Conservation (phyloP, 1,139 yeast species). For the Saccharomyces uvarum region DNA sequence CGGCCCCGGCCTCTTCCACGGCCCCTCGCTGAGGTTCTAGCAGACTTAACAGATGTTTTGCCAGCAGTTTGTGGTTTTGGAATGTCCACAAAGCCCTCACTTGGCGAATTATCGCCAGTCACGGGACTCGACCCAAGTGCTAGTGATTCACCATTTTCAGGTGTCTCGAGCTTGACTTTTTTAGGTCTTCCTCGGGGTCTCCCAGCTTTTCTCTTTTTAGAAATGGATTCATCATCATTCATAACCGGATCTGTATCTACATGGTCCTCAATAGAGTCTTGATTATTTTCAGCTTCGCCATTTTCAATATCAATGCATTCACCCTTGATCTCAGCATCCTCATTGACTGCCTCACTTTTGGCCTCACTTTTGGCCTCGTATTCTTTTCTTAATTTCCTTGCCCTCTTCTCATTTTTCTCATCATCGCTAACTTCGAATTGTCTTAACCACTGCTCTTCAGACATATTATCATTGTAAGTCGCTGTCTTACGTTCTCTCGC, state of each 20-base stretch:
- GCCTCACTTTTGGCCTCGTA: conserved; percentile 1
- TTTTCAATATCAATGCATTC: neutral
- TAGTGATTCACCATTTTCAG: conserved; percentile 5
- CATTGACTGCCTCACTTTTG: neutral
- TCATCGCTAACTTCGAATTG: conserved; percentile 43
- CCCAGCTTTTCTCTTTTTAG: conserved; percentile 17
- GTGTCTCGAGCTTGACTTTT: conserved; percentile 14
- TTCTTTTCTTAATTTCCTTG: conserved; percentile 5
- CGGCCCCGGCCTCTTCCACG: conserved; percentile 26
- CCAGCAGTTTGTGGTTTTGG: conserved; percentile 14
- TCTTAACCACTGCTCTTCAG: conserved; percentile 73
- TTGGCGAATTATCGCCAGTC: neutral
- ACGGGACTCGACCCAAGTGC: neutral
- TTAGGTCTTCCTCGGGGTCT: conserved; percentile 18
- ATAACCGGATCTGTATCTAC: conserved; percentile 12
- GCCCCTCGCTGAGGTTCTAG: conserved; percentile 20
- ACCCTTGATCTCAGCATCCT: neutral
- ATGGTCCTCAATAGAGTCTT: neutral
- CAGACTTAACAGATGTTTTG: conserved; percentile 23
- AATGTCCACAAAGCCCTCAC: neutral
- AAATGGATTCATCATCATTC: conserved; percentile 16
- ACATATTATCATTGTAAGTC: conserved; percentile 57
- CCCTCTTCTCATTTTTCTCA: conserved; percentile 18
- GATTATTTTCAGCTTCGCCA: neutral
- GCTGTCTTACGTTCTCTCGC: conserved; percentile 55